Conservation (phyloP, 148 eudicot species). For the Chenopodium formosanum region DNA sequence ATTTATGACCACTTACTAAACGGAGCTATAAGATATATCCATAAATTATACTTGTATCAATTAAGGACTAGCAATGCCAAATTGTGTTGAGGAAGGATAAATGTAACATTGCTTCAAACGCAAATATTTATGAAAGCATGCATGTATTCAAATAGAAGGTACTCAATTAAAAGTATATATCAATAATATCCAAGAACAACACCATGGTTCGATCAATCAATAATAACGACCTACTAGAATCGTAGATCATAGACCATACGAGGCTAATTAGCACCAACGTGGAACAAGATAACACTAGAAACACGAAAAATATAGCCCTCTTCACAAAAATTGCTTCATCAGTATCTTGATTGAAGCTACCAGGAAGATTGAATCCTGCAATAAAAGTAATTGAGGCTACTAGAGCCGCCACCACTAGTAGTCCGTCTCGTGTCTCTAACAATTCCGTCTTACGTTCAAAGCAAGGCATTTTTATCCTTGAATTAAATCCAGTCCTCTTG, state of each 20-base stretch:
- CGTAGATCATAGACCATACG: neutral
- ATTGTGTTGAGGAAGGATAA: too few relatives aligned
- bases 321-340: neutral
- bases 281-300: neutral
- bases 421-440: too few relatives aligned
- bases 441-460: neutral
- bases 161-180: too few relatives aligned
- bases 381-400: neutral
- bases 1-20: too few relatives aligned
- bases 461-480: neutral
- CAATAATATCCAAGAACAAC: neutral
- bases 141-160: too few relatives aligned
- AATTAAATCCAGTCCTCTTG: neutral
- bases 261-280: neutral
- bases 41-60: too few relatives aligned
- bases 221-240: neutral
- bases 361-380: neutral
- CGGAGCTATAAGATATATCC: too few relatives aligned
- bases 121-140: too few relatives aligned
- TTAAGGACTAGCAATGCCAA: too few relatives aligned
- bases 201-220: neutral
- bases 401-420: too few relatives aligned
- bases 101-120: too few relatives aligned
- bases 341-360: neutral
- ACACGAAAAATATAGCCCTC: neutral